These are phyloP conservation scores for Penicillium angulare DNA, from an alignment of 495 filamentous ascomycete species.

Conservation along the genomic window DNA sequence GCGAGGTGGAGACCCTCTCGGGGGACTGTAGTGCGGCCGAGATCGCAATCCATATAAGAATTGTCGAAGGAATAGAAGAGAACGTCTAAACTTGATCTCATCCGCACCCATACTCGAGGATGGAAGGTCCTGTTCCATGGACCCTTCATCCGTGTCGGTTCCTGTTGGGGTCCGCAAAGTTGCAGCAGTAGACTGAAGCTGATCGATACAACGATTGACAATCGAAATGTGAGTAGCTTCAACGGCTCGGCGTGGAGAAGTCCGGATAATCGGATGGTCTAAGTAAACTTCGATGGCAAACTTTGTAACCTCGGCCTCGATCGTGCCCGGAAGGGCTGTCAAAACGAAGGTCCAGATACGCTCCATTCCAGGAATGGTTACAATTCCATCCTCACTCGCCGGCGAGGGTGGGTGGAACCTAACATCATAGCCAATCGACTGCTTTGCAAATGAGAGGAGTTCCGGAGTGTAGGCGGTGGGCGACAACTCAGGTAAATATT, in stretches of 20 bases:
- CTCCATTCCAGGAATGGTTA: constrained; percentile 63
- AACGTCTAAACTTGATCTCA: constrained; percentile 64
- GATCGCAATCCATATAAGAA: constrained; percentile 53
- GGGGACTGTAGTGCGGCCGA: constrained; percentile 53
- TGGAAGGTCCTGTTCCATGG: constrained; percentile 47
- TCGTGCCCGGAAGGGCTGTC: constrained; percentile 62
- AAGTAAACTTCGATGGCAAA: constrained; percentile 77
- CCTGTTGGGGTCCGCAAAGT: constrained; percentile 53
- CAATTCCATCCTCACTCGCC: constrained; percentile 43
- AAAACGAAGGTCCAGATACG: constrained; percentile 83
- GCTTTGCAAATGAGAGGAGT: constrained; percentile 64
- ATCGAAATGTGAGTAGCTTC: constrained; percentile 75
- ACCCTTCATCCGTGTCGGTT: constrained; percentile 39
- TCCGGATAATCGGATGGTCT: constrained; percentile 45
- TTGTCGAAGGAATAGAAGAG: constrained; percentile 57
- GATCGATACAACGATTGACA: constrained; percentile 72
- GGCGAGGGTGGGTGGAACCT: constrained; percentile 39
- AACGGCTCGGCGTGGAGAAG: constrained; percentile 44
- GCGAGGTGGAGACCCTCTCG: constrained; percentile 34
- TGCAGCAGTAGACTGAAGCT: constrained; percentile 67
- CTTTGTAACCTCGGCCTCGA: constrained; percentile 65
- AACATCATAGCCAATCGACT: constrained; percentile 47
- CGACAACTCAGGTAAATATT: constrained; percentile 62
- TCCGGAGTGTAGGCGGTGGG: constrained; percentile 65
- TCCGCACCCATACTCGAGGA: constrained; percentile 47